Evolutionary conservation across 2,329 filamentous ascomycete species (phyloP).

Genomic region (Cladosporium sp.): DNA sequence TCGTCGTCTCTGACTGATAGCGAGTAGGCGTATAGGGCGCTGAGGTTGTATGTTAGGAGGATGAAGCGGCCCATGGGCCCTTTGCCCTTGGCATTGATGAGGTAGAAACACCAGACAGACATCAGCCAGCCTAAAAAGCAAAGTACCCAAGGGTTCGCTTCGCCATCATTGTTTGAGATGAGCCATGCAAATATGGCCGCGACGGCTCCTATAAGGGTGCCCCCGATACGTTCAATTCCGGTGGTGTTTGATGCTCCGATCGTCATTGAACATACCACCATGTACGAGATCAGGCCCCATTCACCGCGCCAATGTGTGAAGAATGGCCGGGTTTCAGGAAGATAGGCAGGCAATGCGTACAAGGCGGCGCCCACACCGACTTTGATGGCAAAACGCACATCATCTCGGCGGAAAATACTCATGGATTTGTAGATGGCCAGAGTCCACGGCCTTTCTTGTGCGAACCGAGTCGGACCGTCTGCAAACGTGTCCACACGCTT

Average conservation of each 20-base stretch:
- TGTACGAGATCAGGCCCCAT: slow-evolving; percentile 94
- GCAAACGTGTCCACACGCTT: slow-evolving; percentile 27
- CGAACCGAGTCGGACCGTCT: slow-evolving; percentile 17
- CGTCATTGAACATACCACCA: slow-evolving; percentile 97
- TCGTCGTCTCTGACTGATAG: slow-evolving; percentile 73
- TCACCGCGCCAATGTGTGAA: slow-evolving; percentile 90
- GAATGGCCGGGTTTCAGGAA: slow-evolving; percentile 68
- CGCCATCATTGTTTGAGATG: slow-evolving; percentile 46
- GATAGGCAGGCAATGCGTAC: slow-evolving; percentile 85
- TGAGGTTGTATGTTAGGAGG: slow-evolving; percentile 92
- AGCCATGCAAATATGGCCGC: slow-evolving; percentile 76
- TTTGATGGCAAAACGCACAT: slow-evolving; percentile 79
- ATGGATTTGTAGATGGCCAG: slow-evolving; percentile 53
- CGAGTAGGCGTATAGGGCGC: slow-evolving; percentile 89
- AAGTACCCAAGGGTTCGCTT: slow-evolving; percentile 70
- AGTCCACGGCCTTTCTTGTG: slow-evolving; percentile 23
- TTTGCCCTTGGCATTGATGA: slow-evolving; percentile 78
- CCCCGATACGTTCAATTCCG: slow-evolving; percentile 76
- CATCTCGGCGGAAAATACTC: slow-evolving; percentile 56
- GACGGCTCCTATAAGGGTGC: slow-evolving; percentile 74
- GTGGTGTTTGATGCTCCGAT: slow-evolving; percentile 95
- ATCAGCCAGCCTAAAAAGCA: slow-evolving; percentile 73
- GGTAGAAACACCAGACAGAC: slow-evolving; percentile 79
- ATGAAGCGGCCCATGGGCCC: slow-evolving; percentile 91
- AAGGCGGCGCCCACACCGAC: slow-evolving; percentile 85